Percentiles rank a stretch among this genome's conserved stretches.
Conservation (phyloP, 176 grass and related monocot species). For the Aegilops longissima region DNA sequence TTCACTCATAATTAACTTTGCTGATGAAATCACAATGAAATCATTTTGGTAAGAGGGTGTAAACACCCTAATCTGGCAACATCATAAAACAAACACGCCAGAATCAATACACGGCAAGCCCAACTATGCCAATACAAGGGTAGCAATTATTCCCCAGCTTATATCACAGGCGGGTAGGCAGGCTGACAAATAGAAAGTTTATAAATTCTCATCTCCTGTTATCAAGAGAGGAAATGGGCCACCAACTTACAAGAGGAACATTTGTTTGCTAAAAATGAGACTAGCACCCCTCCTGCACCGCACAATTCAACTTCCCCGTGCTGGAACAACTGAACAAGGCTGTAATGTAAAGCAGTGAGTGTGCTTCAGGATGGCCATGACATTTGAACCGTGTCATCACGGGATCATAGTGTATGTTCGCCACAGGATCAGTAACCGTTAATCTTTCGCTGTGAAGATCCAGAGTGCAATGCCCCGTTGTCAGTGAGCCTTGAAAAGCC, state of each 20-base stretch:
- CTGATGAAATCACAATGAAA: not conserved
- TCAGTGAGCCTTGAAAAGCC: slow-evolving; percentile 65
- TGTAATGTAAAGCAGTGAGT: slow-evolving; percentile 24
- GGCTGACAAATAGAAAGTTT: slow-evolving; percentile 28
- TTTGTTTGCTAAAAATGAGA: slow-evolving; percentile 36
- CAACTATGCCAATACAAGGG: slow-evolving; percentile 12
- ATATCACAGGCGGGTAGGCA: slow-evolving; percentile 13
- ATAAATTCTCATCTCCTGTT: slow-evolving; percentile 29
- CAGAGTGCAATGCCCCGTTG: slow-evolving; percentile 37
- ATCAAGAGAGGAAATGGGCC: slow-evolving; percentile 37
- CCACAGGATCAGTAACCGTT: slow-evolving; percentile 76
- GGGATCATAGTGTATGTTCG: slow-evolving; percentile 22
- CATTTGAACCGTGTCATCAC: slow-evolving; percentile 20
- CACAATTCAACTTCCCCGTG: slow-evolving; percentile 27
- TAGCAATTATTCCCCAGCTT: slow-evolving; percentile 42
- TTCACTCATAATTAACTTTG: not conserved
- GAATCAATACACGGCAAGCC: slow-evolving; percentile 16
- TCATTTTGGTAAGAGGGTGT: not conserved
- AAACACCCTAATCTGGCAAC: slow-evolving; percentile 32
- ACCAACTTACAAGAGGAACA: slow-evolving; percentile 39
- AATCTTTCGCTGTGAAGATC: slow-evolving; percentile 69
- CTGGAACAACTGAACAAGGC: slow-evolving; percentile 26
- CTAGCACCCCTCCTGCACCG: not conserved
- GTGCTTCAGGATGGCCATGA: slow-evolving; percentile 36
- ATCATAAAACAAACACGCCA: slow-evolving; percentile 37